A percentile compares a stretch with the other conserved stretches of the same genome.
Evolutionary conservation across 2,329 filamentous ascomycete genomes (phyloP).

Genomic region (Neospermospora avenae): DNA sequence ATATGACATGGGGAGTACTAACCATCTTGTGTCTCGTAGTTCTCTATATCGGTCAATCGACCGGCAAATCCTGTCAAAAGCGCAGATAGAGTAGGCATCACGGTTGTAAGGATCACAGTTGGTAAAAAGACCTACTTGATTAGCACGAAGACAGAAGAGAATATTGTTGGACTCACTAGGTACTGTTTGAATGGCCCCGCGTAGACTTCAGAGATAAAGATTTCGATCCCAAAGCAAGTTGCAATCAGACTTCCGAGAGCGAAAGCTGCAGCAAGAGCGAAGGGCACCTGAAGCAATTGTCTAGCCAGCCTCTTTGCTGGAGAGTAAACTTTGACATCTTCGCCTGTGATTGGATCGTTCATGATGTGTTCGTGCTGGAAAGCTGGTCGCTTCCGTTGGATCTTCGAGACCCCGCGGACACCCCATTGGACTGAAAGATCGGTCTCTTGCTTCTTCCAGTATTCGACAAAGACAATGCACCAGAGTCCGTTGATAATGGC

Average conservation of each 20-base stretch:
- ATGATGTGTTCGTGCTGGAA: constrained; percentile 77
- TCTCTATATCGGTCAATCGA: constrained; percentile 77
- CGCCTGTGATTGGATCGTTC: constrained; percentile 71
- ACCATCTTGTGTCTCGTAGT: constrained; percentile 83
- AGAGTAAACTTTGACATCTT: constrained; percentile 59
- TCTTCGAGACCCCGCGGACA: constrained; percentile 76
- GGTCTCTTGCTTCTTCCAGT: constrained; percentile 90
- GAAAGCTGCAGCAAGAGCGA: constrained; percentile 69
- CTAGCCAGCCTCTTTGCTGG: constrained; percentile 58
- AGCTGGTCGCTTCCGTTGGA: constrained; percentile 73
- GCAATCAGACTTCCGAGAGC: constrained; percentile 80
- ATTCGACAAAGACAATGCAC: constrained; percentile 88
- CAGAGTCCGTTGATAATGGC: constrained; percentile 77
- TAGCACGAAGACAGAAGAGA: constrained; percentile 9
- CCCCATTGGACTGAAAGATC: constrained; percentile 88
- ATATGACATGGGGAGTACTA: constrained; percentile 12
- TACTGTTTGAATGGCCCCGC: constrained; percentile 82
- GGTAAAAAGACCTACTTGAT: constrained; percentile 73
- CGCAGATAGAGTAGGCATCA: constrained; percentile 74
- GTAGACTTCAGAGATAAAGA: constrained; percentile 95
- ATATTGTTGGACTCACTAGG: constrained; percentile 53
- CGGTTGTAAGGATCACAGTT: constrained; percentile 78
- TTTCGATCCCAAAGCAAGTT: constrained; percentile 85
- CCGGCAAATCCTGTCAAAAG: constrained; percentile 75
- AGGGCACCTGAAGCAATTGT: constrained; percentile 66